Conservation (phyloP, 805 yeast genomes). For the Schizosaccharomyces octosporus region DNA sequence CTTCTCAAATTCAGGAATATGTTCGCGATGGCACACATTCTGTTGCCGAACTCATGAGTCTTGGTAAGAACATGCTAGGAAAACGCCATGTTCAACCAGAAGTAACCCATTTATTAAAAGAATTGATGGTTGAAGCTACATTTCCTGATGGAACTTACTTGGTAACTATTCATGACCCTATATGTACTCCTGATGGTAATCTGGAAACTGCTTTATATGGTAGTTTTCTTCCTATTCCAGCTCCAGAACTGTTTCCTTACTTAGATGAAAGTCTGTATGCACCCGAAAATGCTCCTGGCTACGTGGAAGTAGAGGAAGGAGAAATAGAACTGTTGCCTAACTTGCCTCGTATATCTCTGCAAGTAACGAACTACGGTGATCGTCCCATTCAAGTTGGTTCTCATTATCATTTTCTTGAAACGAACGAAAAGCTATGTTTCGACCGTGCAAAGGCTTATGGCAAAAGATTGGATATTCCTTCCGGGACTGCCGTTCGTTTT, state of each 20-base stretch:
- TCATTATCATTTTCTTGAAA: conserved; percentile 2
- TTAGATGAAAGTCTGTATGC: background rate
- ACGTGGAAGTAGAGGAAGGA: background rate
- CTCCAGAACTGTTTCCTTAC: background rate
- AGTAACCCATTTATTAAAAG: background rate
- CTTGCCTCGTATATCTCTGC: background rate
- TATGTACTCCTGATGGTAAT: conserved; percentile 3
- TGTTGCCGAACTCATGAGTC: background rate
- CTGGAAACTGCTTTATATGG: conserved; percentile 2
- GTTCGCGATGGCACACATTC: conserved; percentile 2
- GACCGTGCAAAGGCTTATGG: conserved; percentile 1
- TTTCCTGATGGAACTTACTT: conserved; percentile 2
- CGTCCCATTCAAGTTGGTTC: conserved; percentile 3
- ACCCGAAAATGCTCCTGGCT: background rate
- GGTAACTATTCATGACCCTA: conserved; percentile 1
- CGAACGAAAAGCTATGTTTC: background rate
- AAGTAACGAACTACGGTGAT: background rate
- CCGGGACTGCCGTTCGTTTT: conserved; percentile 3
- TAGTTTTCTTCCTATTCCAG: background rate
- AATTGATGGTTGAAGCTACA: conserved; percentile 1
- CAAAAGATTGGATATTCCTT: background rate
- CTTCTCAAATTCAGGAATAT: conserved; percentile 2
- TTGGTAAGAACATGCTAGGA: conserved; percentile 2
- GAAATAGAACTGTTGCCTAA: background rate
- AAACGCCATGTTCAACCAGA: conserved; percentile 1